phyloP scores from a whole-genome alignment of 225 moss, liverwort and hornwort genomes.

The Pseudoscleropodium purum region DNA sequence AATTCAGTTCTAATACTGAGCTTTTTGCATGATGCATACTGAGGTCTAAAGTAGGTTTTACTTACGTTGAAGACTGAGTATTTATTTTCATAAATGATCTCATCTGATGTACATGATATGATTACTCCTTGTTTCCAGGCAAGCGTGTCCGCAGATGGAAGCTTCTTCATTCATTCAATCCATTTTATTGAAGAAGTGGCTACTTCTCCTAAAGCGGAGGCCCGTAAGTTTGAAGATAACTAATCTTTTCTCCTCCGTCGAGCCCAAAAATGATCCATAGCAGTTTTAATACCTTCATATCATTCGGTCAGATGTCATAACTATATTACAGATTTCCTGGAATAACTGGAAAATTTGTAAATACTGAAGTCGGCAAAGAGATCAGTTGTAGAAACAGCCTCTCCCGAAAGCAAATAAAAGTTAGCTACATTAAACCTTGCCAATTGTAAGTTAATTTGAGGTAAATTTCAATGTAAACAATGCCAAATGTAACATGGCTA shows the following conservation, averaged over 20 bases:
- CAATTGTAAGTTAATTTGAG: neutral
- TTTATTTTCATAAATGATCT: neutral
- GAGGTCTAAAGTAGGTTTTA: neutral
- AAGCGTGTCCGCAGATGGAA: constrained; percentile 82
- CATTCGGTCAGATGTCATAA: neutral
- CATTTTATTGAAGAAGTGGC: constrained; percentile 42
- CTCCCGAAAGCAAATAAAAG: neutral
- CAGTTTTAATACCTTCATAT: neutral
- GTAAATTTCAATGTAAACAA: neutral
- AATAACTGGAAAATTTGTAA: neutral
- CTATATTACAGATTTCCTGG: neutral
- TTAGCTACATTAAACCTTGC: neutral
- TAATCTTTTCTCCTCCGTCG: neutral
- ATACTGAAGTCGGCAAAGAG: neutral
- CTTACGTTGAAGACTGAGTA: neutral
- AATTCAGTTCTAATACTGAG: neutral
- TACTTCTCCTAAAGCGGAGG: constrained; percentile 22
- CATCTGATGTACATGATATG: neutral
- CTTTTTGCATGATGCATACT: neutral
- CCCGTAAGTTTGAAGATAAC: constrained; percentile 33
- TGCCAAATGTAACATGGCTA: neutral
- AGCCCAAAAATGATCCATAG: neutral
- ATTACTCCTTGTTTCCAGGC: constrained; percentile 29
- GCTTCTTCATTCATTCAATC: constrained; percentile 71
- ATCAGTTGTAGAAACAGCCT: neutral